Base-by-base conservation (phyloP, 345 rosid species). In the Balakata baccata region DNA sequence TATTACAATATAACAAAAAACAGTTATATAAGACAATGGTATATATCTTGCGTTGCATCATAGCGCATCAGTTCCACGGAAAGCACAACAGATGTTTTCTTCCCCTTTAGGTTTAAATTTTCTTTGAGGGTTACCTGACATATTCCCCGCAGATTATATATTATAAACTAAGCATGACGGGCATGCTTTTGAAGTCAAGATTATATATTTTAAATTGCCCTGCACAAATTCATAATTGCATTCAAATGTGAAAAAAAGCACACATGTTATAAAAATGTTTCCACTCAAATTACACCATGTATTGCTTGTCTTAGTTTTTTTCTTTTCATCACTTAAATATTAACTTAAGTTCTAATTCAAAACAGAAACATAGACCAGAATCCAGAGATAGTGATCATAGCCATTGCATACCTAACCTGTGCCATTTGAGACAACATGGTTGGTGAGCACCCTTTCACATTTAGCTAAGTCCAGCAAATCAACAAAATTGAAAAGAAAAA, bases 181-280 rank as follows among this genome's bases (percentile, higher is more conserved):
- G 18, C 43, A 45, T 45, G 22, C 37, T 51, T 68, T 68, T 41
- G 53, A 57, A 70, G 64, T 45, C 14, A 45, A 57, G 65, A 41
- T 22, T 3, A 41, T 41, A 23, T 13, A 3, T 54, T 22, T 41
- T 20, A 41, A 45, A 16, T 45, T 43, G 14, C n/a, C 43, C 61
- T 16, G 50, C 29, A 39, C 11, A 34, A 52, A 68, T 68, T 37
- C 17, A 66, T 49, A 49, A 23, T 66, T 29, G 13, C 41, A 66
- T 47, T 49, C 71, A 68, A 47, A 68, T 37, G 58, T 51, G 47
- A 68, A 68, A 23, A 68, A 37, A 34, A 51, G 60, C 68, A 68
- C 20, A 16, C 25, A 52, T 12, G 1, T 68, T 68, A 50, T 23
- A 47, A 23, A 50, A 62, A 62, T 38, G 4, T 18, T 64, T 20